These are phyloP conservation scores for Spathaspora gorwiae DNA, from an alignment of 805 yeast species.

Conservation along the genomic window DNA sequence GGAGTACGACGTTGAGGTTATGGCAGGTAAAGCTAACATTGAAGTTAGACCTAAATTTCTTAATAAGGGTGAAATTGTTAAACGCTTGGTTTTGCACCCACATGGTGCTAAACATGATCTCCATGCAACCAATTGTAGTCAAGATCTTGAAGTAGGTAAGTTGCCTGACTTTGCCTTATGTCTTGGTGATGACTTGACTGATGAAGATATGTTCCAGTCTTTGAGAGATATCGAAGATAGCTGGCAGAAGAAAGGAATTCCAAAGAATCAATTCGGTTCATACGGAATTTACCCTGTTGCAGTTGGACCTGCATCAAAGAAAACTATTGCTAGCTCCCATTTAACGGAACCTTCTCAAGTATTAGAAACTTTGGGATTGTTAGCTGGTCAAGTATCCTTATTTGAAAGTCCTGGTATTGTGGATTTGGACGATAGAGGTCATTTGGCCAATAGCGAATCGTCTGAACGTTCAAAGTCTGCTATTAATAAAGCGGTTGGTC, in stretches of 20 bases:
- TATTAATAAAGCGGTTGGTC: slow-evolving; percentile 24
- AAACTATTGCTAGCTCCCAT: slow-evolving; percentile 82
- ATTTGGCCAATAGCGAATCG: slow-evolving; percentile 46
- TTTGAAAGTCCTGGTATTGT: slow-evolving; percentile 77
- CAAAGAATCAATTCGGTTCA: slow-evolving; percentile 43
- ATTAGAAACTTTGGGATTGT: slow-evolving; percentile 72
- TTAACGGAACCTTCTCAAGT: slow-evolving; percentile 81
- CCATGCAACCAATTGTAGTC: slow-evolving; percentile 15
- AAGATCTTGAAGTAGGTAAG: slow-evolving; percentile 30
- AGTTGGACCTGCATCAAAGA: slow-evolving; percentile 87
- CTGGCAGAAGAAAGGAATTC: slow-evolving; percentile 43
- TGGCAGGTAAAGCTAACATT: slow-evolving; percentile 95
- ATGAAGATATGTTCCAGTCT: slow-evolving; percentile 93
- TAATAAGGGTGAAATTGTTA: slow-evolving; percentile 95
- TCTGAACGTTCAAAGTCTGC: slow-evolving; percentile 38
- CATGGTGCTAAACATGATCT: slow-evolving; percentile 54
- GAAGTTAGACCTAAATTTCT: slow-evolving; percentile 96
- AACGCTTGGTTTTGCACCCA: slow-evolving; percentile 61
- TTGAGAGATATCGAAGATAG: slow-evolving; percentile 56
- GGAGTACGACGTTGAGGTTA: slow-evolving; percentile 82
- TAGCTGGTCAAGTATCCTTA: slow-evolving; percentile 73
- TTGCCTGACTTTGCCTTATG: slow-evolving; percentile 84
- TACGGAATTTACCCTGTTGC: slow-evolving; percentile 80
- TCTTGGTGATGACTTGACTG: slow-evolving; percentile 94
- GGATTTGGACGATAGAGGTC: slow-evolving; percentile 74